These are phyloP conservation scores for Pythium brachiatum DNA, from an alignment of 352 stramenopile species.

Conservation along the genomic window DNA sequence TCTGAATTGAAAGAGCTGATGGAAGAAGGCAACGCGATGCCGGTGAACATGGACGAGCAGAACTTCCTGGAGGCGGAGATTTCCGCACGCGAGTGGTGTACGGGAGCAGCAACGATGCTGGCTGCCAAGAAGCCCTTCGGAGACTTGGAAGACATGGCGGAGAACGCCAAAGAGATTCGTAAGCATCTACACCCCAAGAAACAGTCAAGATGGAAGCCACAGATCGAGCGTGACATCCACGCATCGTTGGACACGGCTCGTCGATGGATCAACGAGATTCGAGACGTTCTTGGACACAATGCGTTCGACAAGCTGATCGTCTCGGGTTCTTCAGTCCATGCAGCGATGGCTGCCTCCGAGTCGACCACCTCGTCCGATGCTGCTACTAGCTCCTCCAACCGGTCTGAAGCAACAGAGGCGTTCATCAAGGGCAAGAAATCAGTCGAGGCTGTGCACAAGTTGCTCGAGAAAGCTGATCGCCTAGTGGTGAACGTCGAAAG, in stretches of 20 bases:
- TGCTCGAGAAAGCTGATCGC: conserved; percentile 61
- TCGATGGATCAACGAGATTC: conserved; percentile 75
- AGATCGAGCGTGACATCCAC: conserved; percentile 78
- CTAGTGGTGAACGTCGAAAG: conserved; percentile 64
- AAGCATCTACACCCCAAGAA: conserved; percentile 71
- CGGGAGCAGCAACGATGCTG: conserved; percentile 49
- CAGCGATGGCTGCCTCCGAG: conserved; percentile 4
- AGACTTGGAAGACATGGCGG: conserved; percentile 53
- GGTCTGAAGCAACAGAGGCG: conserved; percentile 13
- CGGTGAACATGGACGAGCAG: conserved; percentile 88
- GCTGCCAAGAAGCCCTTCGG: conserved; percentile 58
- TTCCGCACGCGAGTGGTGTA: conserved; percentile 73
- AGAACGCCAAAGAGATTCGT: conserved; percentile 71
- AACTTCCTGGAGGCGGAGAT: conserved; percentile 79
- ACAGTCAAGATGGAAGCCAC: conserved; percentile 79
- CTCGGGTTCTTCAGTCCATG: conserved; percentile 12
- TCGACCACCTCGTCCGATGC: neutral
- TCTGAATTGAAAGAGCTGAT: conserved; percentile 70
- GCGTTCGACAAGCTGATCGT: conserved; percentile 68
- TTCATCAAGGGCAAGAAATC: conserved; percentile 60
- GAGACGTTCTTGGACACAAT: conserved; percentile 54
- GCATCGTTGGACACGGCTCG: conserved; percentile 59
- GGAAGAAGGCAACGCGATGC: conserved; percentile 80
- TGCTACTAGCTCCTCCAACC: conserved; percentile 1
- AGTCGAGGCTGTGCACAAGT: conserved; percentile 58